Evolutionary conservation across 257 asterid genomes (phyloP), one percentile per base, ranked within the genome.

Genomic region (Scutellaria barbata): DNA sequence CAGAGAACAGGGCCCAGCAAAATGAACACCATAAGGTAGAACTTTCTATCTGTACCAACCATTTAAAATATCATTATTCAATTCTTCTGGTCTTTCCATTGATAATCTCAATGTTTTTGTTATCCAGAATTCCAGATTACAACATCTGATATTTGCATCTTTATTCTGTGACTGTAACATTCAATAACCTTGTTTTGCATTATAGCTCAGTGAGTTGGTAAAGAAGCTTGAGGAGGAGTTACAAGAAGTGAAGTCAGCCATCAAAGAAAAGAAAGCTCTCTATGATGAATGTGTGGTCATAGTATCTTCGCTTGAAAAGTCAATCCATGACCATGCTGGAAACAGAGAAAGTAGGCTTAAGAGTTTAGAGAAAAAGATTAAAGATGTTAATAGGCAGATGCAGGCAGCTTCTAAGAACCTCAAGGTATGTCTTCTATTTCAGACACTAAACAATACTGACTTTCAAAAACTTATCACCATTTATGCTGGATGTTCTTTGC

Each of bases 11-110:
- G 85, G 97, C 96, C 13, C 88, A 87, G 84, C 98, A 95, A 74
- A 89, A 89, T 72, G 99, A 92, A 87, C 97, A 95, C 82, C 98
- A 95, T 79, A 92, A 95, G 99, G 99, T 95, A 76, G 81, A 30
- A 20, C 64, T 66, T 75, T 69, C 30, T 46, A 11, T 63, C 41
- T 53, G 43, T 71, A 57, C 64, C 40, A 53, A 12, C 66, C 76
- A 71, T 51, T 52, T 61, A 33, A 41, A 73, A 22, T 50, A 39
- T 22, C 22, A 53, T 7, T 18, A 22, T 52, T 68, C 61, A 66
- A n/a, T 62, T 50, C 40, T 25, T 10, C 18, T 74, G 10, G 7
- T 33, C 56, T 75, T 76, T 68, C 20, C 74, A 63, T 52, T 69
- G 47, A 68, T 45, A 53, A 58, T 14, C 59, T 64, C 51, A 9